Base-by-base conservation (phyloP, 1,284 basidiomycete species). In the Lentinula novae-zelandiae region DNA sequence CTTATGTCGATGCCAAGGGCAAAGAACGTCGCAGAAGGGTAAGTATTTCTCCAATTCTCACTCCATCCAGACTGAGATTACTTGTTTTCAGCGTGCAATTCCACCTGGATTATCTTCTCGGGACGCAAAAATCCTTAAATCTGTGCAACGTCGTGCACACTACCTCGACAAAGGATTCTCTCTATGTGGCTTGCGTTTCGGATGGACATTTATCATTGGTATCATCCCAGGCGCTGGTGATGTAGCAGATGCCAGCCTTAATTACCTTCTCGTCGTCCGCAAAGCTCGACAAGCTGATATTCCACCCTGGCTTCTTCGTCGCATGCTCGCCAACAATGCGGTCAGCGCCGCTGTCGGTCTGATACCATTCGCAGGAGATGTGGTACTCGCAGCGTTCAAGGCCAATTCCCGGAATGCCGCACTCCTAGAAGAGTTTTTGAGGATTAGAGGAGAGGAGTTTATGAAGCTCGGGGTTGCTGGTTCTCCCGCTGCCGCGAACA, bases 371-470 rank as follows among this genome's bases (percentile, higher is more conserved):
- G 81, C 85, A 0, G 95, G 95, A 2, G 93, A 96, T 71, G 71
- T 97, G 54, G 71, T 87, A 3, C 72, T 94, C 70, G 93, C 78
- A 54, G 76, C 75, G 4, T 96, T 81, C 82, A 95, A 94, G 72
- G 86, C 93, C n/a, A 98, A 97, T 74, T 92, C 86, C 49, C 81
- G 95, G 64, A 97, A 97, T 69, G 94, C 92, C 2, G 80, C 80
- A 2, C 73, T 92, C 20, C 75, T 93, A 40, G 88, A 90, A 67
- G 89, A 91, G 72, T 89, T 81, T 70, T 70, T 92, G 58, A 80
- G 87, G 40, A 76, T 89, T 34, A 79, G 90, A 42, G 89, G 87
- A 0, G 83, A 85, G 59, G 82, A 87, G 66, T 83, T 78, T 66
- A 64, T 89, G 55, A 86, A 82, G 70, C 67, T 78, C 61, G 72